These are phyloP conservation scores for Cyclocybe aegerita DNA, from an alignment of 768 basidiomycete species.

Conservation along the genomic window DNA sequence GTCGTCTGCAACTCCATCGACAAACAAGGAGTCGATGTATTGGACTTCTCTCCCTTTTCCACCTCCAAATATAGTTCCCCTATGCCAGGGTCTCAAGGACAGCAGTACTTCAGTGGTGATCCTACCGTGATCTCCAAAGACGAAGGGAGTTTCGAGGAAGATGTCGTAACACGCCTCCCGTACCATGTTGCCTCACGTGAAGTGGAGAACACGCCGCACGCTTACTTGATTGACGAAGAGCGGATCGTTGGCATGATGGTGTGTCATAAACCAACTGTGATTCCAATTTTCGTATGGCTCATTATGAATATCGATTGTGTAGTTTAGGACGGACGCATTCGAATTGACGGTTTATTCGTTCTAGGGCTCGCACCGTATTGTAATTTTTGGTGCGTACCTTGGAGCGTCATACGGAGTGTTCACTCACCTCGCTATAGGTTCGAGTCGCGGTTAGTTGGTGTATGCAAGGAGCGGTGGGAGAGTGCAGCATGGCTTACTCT, in stretches of 20 bases:
- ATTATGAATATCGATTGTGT: no score
- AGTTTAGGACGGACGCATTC: no score
- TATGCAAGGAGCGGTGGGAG: no score
- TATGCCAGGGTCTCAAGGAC: not conserved
- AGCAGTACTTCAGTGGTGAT: not conserved
- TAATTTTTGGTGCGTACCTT: no score
- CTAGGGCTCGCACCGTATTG: no score
- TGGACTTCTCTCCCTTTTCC: conserved; percentile 9
- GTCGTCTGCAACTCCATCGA: conserved; percentile 6
- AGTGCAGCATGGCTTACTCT: no score
- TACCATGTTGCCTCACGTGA: conserved; percentile 3
- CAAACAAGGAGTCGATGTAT: conserved; percentile 2
- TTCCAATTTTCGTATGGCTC: no score
- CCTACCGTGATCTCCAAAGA: not conserved
- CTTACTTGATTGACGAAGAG: conserved; percentile 18
- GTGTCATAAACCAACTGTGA: no score
- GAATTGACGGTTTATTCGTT: no score
- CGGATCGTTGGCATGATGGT: conserved; percentile 3
- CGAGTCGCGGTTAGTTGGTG: no score
- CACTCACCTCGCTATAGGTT: no score
- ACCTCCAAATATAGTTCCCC: not conserved
- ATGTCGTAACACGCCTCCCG: conserved; percentile 8
- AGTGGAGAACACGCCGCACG: conserved; percentile 1
- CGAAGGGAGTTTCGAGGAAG: not conserved
- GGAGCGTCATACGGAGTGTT: no score